phyloP scores from a whole-genome alignment of 768 basidiomycete species.

The Pleurotus tuber-regium region DNA sequence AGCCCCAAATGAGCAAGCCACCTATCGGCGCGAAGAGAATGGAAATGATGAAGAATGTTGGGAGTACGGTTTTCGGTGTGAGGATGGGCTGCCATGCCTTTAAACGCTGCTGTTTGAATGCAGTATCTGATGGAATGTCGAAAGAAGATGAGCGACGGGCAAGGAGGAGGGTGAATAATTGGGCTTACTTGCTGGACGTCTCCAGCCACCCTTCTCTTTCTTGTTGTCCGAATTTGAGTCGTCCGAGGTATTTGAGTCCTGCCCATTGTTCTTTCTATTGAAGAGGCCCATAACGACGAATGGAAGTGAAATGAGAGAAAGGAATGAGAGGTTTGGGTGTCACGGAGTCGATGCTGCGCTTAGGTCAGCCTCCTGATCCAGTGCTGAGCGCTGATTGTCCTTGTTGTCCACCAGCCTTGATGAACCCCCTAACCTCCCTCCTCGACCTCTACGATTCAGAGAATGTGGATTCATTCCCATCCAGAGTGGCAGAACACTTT shows the following conservation, averaged over 20 bases:
- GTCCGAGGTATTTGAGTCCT: slow-evolving; percentile 21
- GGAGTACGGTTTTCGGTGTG: slow-evolving; percentile 95
- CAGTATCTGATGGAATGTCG: slow-evolving; percentile 73
- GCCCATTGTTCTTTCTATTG: slow-evolving; percentile 48
- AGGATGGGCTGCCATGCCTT: slow-evolving; percentile 99
- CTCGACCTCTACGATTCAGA: slow-evolving; percentile 40
- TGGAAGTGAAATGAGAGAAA: slow-evolving; percentile 4
- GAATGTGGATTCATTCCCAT: slow-evolving; percentile 33
- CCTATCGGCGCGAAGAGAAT: slow-evolving; percentile 96
- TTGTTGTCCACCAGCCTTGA: background rate
- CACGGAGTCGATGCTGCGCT: background rate
- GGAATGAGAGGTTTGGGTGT: background rate
- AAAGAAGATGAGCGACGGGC: slow-evolving; percentile 18
- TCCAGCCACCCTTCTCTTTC: slow-evolving; percentile 87
- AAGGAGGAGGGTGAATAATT: slow-evolving; percentile 11
- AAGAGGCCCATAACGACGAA: slow-evolving; percentile 50
- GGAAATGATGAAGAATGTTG: slow-evolving; percentile 93
- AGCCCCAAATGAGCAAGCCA: slow-evolving; percentile 90
- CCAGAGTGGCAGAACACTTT: slow-evolving; percentile 46
- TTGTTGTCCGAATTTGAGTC: slow-evolving; percentile 51
- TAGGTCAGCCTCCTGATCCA: slow-evolving; percentile 10
- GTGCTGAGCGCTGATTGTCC: too few species aligned
- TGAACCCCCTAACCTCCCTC: slow-evolving; percentile 45
- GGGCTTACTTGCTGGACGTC: slow-evolving; percentile 70
- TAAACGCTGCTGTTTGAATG: slow-evolving; percentile 98